Conservation (phyloP, 257 asterid genomes). For the Schizonepeta tenuifolia region DNA sequence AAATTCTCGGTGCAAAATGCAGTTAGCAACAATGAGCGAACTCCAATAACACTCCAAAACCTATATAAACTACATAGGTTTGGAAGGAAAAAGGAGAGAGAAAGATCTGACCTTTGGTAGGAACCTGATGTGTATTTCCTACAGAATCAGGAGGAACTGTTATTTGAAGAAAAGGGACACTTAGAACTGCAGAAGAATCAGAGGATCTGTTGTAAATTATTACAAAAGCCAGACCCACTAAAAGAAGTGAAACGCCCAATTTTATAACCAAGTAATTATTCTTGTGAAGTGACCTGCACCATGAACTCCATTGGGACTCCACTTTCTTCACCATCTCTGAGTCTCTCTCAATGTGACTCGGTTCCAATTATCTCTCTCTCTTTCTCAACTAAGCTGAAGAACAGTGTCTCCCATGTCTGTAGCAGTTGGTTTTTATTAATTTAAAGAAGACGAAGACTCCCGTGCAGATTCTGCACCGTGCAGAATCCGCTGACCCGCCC, state of each 20-base stretch:
- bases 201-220: slow-evolving; percentile 54
- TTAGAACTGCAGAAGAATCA: slow-evolving; percentile 44
- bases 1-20: not conserved
- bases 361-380: not conserved
- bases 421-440: not conserved
- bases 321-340: slow-evolving; percentile 51
- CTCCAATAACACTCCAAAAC: slow-evolving; percentile 1
- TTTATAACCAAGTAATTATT: slow-evolving; percentile 52
- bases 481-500: no score
- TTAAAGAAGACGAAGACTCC: no score
- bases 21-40: slow-evolving; percentile 1
- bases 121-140: slow-evolving; percentile 35
- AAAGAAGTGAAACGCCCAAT: slow-evolving; percentile 56
- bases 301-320: slow-evolving; percentile 48
- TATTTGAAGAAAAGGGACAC: slow-evolving; percentile 42
- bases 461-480: no score
- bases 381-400: slow-evolving; percentile 13
- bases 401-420: not conserved
- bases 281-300: slow-evolving; percentile 53
- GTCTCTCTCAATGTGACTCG: not conserved
- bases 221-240: slow-evolving; percentile 60
- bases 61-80: not conserved
- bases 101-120: slow-evolving; percentile 48
- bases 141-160: slow-evolving; percentile 26
- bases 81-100: not conserved